These are phyloP conservation scores for Meripilus lineatus DNA, from an alignment of 1,284 basidiomycete genomes.

Conservation along the genomic window DNA sequence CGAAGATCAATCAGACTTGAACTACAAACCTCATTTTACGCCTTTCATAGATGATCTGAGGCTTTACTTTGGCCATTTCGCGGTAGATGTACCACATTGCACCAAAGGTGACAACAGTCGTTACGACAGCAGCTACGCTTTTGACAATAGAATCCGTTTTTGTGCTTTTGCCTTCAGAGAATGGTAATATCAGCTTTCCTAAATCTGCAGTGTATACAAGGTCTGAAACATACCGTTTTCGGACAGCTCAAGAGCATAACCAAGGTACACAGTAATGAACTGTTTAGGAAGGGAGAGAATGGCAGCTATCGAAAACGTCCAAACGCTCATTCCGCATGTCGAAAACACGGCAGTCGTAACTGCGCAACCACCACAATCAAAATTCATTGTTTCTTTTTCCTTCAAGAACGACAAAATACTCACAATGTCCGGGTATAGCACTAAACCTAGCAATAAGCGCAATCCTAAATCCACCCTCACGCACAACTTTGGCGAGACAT, in stretches of 20 bases:
- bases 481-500: conserved; percentile 71
- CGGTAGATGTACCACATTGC: conserved; percentile 84
- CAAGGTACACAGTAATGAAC: conserved; percentile 71
- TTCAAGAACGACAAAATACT: conserved; percentile 18
- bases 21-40: conserved; percentile 58
- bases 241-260: conserved; percentile 54
- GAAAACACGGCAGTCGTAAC: conserved; percentile 75
- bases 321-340: conserved; percentile 74
- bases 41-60: conserved; percentile 67
- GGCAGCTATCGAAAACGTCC: conserved; percentile 66
- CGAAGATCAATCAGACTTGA: not conserved
- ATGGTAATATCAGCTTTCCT: not conserved
- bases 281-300: conserved; percentile 77
- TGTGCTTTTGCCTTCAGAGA: conserved; percentile 23
- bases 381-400: not conserved
- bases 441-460: conserved; percentile 70
- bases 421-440: conserved; percentile 78
- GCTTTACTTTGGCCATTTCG: conserved; percentile 73
- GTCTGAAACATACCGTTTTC: conserved; percentile 28
- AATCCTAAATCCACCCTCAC: conserved; percentile 77
- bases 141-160: conserved; percentile 56
- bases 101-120: conserved; percentile 65
- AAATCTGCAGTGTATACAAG: too few species aligned
- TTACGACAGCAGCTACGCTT: conserved; percentile 56
- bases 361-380: too few species aligned